Percentiles rank a stretch among this genome's conserved stretches.
Evolutionary conservation across 2,329 filamentous ascomycete genomes (phyloP).

Genomic region (Aspergillus glaucus): DNA sequence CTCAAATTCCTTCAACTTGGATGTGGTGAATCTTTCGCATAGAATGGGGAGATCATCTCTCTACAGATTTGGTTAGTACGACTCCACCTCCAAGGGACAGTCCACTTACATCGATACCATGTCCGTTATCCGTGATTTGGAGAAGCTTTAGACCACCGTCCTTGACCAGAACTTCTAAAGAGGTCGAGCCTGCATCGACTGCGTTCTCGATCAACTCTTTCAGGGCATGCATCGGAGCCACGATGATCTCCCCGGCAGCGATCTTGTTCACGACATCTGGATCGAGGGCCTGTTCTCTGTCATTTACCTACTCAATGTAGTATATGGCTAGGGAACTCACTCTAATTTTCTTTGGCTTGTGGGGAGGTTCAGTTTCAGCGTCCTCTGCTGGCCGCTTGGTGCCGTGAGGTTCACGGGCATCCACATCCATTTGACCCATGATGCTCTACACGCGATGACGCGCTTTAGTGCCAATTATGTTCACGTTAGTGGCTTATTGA

Average conservation of each 20-base stretch:
- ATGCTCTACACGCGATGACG: not conserved
- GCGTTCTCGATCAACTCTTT: conserved; percentile 97
- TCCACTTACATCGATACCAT: conserved; percentile 75
- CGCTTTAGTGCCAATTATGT: too few species aligned
- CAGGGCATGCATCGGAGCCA: conserved; percentile 89
- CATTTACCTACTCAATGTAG: conserved; percentile 9
- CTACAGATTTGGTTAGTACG: conserved; percentile 39
- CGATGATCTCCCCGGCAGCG: conserved; percentile 95
- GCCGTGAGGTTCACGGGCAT: conserved; percentile 31
- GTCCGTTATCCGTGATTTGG: conserved; percentile 95
- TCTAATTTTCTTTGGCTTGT: conserved; percentile 46
- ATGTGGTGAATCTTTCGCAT: conserved; percentile 94
- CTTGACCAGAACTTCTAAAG: conserved; percentile 84
- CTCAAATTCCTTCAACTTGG: conserved; percentile 89
- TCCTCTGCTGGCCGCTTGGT: conserved; percentile 48
- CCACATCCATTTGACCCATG: conserved; percentile 41
- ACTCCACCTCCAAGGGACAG: not conserved
- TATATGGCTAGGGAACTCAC: conserved; percentile 10
- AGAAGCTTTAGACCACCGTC: conserved; percentile 91
- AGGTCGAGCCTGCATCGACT: conserved; percentile 92
- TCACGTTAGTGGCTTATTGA: too few species aligned
- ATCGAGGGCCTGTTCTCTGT: conserved; percentile 64
- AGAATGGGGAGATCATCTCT: conserved; percentile 87
- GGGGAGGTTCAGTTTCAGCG: conserved; percentile 18
- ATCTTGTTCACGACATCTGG: conserved; percentile 97